These are phyloP conservation scores for Peronospora belbahrii DNA, from an alignment of 352 stramenopile species.

Conservation along the genomic window DNA sequence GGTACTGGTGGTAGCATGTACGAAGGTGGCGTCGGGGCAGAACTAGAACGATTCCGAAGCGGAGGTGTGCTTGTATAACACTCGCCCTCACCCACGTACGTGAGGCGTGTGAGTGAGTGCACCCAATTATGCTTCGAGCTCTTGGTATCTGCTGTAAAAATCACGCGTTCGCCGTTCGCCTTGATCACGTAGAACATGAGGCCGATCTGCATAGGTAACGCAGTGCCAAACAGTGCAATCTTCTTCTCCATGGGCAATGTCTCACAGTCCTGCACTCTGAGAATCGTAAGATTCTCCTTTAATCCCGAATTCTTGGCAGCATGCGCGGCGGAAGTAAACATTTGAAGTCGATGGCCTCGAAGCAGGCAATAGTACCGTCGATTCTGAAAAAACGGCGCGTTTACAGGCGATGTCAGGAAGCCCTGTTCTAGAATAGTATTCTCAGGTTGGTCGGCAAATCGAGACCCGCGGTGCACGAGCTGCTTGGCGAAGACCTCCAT, in stretches of 20 bases:
- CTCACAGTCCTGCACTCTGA: conserved; percentile 54
- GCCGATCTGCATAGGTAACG: conserved; percentile 36
- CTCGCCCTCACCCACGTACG: conserved; percentile 40
- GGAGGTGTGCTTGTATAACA: conserved; percentile 8
- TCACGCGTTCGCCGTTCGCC: conserved; percentile 49
- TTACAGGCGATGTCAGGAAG: conserved; percentile 43
- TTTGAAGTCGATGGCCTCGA: conserved; percentile 32
- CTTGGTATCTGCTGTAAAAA: conserved; percentile 41
- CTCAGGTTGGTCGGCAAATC: conserved; percentile 40
- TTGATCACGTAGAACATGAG: conserved; percentile 69
- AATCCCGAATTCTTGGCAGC: conserved; percentile 37
- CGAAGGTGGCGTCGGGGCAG: conserved; percentile 5
- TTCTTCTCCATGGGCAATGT: conserved; percentile 53
- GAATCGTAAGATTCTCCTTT: conserved; percentile 43
- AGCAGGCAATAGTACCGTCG: conserved; percentile 65
- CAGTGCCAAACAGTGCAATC: conserved; percentile 47
- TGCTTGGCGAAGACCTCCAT: conserved; percentile 51
- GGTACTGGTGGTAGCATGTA: conserved; percentile 15
- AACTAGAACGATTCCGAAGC: conserved; percentile 17
- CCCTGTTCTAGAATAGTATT: conserved; percentile 66
- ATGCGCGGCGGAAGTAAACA: conserved; percentile 43
- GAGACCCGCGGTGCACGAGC: conserved; percentile 33
- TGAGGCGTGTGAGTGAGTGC: conserved; percentile 37
- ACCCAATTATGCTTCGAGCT: conserved; percentile 51
- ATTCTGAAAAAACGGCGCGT: conserved; percentile 51